Percentiles rank a stretch among this genome's conserved stretches.
These are phyloP conservation scores for Rutidosis leptorrhynchoides DNA, from an alignment of 129 eudicot genomes.

Conservation along the genomic window DNA sequence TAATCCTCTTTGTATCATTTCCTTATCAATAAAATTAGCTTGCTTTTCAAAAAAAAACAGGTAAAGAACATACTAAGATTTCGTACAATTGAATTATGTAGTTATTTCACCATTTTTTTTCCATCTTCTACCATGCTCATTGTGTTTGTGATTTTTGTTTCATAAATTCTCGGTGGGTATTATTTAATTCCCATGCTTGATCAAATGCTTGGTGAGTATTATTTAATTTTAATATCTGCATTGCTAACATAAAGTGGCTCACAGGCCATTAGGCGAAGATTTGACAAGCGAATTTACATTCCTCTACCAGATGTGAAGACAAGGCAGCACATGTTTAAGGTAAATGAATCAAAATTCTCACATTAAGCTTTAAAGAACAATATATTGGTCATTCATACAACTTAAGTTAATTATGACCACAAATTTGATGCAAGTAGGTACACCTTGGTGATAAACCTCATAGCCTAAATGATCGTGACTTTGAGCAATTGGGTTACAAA, in stretches of 20 bases:
- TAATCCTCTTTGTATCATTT: no score
- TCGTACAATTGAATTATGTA: no score
- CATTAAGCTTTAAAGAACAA: background rate
- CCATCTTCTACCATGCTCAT: no score
- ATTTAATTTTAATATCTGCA: background rate
- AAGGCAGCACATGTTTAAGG: constrained; percentile 65
- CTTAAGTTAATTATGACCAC: background rate
- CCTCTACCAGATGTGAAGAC: constrained; percentile 62
- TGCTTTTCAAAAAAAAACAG: no score
- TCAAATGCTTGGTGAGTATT: no score
- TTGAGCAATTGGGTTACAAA: constrained; percentile 46
- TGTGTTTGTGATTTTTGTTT: no score
- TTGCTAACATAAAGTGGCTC: constrained; percentile 17
- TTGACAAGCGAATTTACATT: constrained; percentile 54
- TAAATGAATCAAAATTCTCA: background rate
- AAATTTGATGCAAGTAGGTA: constrained; percentile 32
- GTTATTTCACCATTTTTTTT: no score
- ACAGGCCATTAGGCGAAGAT: constrained; percentile 59
- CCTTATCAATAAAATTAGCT: no score
- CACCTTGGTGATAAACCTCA: constrained; percentile 64
- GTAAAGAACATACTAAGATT: no score
- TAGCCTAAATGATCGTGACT: constrained; percentile 47
- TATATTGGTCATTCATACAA: background rate
- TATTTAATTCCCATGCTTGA: no score
- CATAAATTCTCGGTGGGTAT: no score